Evolutionary conservation across 2,329 filamentous ascomycete genomes (phyloP).

Genomic region (Apiospora saccharicola): DNA sequence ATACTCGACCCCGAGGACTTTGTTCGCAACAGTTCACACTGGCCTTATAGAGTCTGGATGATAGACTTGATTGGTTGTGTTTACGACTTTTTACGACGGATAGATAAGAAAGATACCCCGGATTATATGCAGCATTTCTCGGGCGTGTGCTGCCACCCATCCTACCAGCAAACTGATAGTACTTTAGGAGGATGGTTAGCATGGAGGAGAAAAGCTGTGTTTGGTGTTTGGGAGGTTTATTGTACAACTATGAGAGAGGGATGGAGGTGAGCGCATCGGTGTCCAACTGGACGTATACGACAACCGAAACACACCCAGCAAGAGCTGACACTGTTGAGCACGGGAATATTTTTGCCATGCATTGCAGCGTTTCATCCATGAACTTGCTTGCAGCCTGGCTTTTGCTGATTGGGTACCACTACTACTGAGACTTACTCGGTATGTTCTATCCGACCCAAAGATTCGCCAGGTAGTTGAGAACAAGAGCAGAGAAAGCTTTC

Average conservation of each 20-base stretch:
- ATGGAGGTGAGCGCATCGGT: neutral
- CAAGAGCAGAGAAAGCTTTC: conserved; percentile 4
- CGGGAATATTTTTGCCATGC: neutral
- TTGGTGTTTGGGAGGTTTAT: conserved; percentile 15
- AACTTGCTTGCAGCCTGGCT: conserved; percentile 11
- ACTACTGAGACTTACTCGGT: neutral
- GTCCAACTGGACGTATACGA: neutral
- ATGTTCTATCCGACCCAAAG: neutral
- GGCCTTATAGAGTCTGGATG: conserved; percentile 7
- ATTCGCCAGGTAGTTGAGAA: neutral
- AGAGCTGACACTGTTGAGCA: conserved; percentile 2
- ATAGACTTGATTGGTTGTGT: conserved; percentile 10
- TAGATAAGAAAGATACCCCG: conserved; percentile 16
- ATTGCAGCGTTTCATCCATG: neutral
- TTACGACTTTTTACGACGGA: conserved; percentile 20
- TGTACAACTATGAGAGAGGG: neutral
- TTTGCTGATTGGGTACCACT: conserved; percentile 13
- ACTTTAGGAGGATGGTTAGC: conserved; percentile 4
- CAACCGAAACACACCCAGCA: neutral
- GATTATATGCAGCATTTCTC: conserved; percentile 19
- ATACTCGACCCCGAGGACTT: conserved; percentile 1
- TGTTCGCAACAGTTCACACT: neutral
- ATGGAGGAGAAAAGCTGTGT: conserved; percentile 1
- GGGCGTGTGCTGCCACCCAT: neutral
- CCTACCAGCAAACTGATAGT: neutral